Conservation (phyloP, 129 eudicot species). For the Saposhnikovia divaricata region DNA sequence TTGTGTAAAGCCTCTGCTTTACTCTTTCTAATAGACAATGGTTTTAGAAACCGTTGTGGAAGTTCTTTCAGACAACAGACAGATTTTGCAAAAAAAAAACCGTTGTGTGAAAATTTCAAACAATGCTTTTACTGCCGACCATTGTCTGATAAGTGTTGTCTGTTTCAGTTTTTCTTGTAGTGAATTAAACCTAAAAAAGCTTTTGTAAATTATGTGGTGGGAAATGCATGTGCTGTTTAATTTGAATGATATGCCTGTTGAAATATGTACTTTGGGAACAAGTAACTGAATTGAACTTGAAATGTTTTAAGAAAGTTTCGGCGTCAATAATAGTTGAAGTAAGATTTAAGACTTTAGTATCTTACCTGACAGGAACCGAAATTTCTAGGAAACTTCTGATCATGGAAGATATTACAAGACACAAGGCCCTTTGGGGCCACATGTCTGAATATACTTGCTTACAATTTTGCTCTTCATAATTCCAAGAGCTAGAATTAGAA, state of each 20-base stretch:
- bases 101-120: too few relatives aligned
- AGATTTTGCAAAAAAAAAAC: too few relatives aligned
- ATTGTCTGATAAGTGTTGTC: too few relatives aligned
- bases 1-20: too few relatives aligned
- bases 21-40: too few relatives aligned
- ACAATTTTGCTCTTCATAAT: neutral
- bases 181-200: neutral
- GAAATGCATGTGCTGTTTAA: neutral
- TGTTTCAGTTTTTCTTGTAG: too few relatives aligned
- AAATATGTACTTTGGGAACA: neutral
- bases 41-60: too few relatives aligned
- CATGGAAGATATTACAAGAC: neutral
- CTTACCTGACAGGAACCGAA: neutral
- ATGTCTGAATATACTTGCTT: neutral
- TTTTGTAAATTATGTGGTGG: neutral
- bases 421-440: neutral
- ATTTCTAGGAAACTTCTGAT: neutral
- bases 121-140: too few relatives aligned
- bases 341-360: neutral
- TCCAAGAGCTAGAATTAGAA: too few relatives aligned
- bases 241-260: neutral
- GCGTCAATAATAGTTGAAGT: neutral
- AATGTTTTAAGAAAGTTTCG: neutral
- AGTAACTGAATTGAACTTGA: neutral
- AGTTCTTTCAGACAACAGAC: too few relatives aligned